Conservation (phyloP, 352 stramenopile genomes). For the Phytophthora capsici region DNA sequence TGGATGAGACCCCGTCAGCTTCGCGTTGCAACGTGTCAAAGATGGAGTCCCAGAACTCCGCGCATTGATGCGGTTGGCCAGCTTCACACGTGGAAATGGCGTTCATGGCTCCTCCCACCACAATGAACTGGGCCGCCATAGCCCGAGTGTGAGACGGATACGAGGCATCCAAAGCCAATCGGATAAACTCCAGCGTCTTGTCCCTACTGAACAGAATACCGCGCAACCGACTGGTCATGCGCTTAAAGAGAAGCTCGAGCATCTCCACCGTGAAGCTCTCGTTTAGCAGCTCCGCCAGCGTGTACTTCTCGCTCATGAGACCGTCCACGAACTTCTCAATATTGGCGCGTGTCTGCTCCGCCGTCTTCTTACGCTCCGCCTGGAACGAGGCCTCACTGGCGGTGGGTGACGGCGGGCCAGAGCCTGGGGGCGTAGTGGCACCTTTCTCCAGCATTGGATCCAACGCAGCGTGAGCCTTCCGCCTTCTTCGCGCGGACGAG, state of each 20-base stretch:
- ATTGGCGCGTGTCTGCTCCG: constrained; percentile 65
- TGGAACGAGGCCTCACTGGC: constrained; percentile 39
- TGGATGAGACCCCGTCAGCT: constrained; percentile 50
- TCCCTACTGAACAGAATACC: constrained; percentile 74
- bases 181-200: constrained; percentile 79
- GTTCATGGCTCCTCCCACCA: constrained; percentile 68
- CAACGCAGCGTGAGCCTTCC: not conserved
- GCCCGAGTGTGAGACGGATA: constrained; percentile 67
- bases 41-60: constrained; percentile 71
- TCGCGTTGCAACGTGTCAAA: constrained; percentile 74
- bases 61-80: constrained; percentile 59
- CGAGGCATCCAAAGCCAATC: constrained; percentile 61
- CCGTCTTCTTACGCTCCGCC: constrained; percentile 56
- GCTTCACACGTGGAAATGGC: constrained; percentile 53
- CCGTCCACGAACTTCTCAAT: constrained; percentile 88
- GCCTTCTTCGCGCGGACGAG: constrained; percentile 1
- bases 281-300: constrained; percentile 75
- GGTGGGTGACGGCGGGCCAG: constrained; percentile 30
- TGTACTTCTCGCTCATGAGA: constrained; percentile 71
- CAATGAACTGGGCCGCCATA: constrained; percentile 80
- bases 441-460: constrained; percentile 40
- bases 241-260: constrained; percentile 87
- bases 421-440: constrained; percentile 36
- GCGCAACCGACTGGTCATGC: constrained; percentile 81
- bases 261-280: constrained; percentile 86